Percentiles rank a stretch among this genome's conserved stretches.
Conservation (phyloP, 441 rosid species). For the Populus tomentosa region DNA sequence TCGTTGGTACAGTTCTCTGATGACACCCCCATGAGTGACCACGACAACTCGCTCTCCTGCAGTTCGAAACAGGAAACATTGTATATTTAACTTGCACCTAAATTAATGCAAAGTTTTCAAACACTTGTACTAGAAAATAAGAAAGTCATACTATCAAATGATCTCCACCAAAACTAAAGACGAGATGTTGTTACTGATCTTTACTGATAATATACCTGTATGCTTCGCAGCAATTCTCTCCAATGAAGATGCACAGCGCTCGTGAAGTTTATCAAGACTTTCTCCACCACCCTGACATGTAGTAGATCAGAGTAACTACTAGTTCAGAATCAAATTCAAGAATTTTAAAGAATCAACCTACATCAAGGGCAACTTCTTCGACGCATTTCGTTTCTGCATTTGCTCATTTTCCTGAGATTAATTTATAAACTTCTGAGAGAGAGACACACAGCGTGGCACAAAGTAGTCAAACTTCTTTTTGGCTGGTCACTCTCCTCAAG, state of each 20-base stretch:
- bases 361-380: not conserved
- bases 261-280: conserved; percentile 64
- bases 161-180: not conserved
- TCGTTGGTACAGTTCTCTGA: conserved; percentile 48
- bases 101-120: not conserved
- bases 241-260: conserved; percentile 58
- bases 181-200: not conserved
- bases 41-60: conserved; percentile 67
- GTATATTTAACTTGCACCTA: not conserved
- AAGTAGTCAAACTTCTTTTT: not conserved
- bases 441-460: too few species aligned
- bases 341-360: too few species aligned
- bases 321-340: not conserved
- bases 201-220: conserved; percentile 34
- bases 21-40: conserved; percentile 74
- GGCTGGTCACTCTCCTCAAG: not conserved
- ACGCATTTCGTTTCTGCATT: too few species aligned
- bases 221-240: conserved; percentile 64
- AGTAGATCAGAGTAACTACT: not conserved
- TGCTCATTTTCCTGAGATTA: too few species aligned
- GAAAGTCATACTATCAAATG: not conserved
- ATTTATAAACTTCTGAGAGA: too few species aligned
- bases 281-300: conserved; percentile 80
- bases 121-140: not conserved
- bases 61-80: conserved; percentile 1